Evolutionary conservation across 495 filamentous ascomycete species (phyloP).

Genomic region (Gamarada debralockiae): DNA sequence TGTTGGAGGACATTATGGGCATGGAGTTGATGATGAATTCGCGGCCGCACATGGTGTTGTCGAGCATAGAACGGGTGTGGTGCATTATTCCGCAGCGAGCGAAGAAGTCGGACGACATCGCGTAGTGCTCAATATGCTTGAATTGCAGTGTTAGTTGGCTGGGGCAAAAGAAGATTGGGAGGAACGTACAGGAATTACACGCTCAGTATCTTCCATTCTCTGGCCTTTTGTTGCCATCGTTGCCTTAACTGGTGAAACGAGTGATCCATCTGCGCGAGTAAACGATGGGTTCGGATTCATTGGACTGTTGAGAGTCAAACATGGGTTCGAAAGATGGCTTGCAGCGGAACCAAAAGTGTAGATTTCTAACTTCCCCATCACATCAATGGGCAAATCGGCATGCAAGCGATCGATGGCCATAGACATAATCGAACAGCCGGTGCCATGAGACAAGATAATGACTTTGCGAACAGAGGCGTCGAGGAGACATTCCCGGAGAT

Average conservation of each 20-base stretch:
- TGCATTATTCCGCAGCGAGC: conserved; percentile 33
- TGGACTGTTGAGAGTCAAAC: conserved; percentile 15
- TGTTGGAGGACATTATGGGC: not conserved
- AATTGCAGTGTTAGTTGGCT: not conserved
- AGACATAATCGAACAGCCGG: conserved; percentile 29
- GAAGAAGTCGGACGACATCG: conserved; percentile 31
- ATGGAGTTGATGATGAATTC: conserved; percentile 27
- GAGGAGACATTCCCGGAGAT: conserved; percentile 30
- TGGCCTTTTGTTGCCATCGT: not conserved
- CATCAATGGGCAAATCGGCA: conserved; percentile 32
- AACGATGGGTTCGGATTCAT: no score
- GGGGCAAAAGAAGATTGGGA: not conserved
- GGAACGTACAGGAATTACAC: not conserved
- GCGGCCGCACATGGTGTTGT: conserved; percentile 31
- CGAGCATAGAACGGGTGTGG: conserved; percentile 31
- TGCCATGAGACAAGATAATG: conserved; percentile 34
- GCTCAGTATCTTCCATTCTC: not conserved
- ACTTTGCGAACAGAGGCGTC: conserved; percentile 31
- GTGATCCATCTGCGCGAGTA: no score
- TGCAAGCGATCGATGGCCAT: conserved; percentile 33
- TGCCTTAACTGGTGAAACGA: no score
- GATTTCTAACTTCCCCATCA: conserved; percentile 36
- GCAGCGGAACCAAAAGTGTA: conserved; percentile 41
- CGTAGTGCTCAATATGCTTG: conserved; percentile 35
- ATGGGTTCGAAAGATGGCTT: conserved; percentile 33